These are phyloP conservation scores for Dryas drummondii DNA, from an alignment of 306 rosid genomes.

Conservation along the genomic window DNA sequence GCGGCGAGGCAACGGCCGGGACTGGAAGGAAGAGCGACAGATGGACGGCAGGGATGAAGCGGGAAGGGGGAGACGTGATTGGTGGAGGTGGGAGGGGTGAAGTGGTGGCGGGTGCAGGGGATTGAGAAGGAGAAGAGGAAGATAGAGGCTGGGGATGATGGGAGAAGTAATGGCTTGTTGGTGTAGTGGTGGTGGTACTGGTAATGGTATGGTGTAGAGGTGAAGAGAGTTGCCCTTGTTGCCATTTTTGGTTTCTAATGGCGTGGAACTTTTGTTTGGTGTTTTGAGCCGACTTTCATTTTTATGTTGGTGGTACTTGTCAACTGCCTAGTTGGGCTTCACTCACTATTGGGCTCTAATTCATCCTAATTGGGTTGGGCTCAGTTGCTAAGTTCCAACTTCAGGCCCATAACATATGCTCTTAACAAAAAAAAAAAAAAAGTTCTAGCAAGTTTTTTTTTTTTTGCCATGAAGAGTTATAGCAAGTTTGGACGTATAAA, in stretches of 20 bases:
- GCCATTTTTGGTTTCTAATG: slow-evolving; percentile 37
- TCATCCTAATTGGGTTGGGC: not conserved
- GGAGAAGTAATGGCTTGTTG: not conserved
- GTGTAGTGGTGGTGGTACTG: not conserved
- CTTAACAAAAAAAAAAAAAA: too few relatives aligned
- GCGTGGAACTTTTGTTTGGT: slow-evolving; percentile 5
- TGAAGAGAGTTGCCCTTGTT: slow-evolving; percentile 7
- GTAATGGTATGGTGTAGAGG: slow-evolving; percentile 7
- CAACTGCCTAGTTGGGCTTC: not conserved
- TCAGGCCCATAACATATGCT: too few relatives aligned
- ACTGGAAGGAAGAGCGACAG: slow-evolving; percentile 27
- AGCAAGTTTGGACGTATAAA: too few relatives aligned
- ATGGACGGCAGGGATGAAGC: slow-evolving; percentile 28
- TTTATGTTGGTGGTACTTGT: not conserved
- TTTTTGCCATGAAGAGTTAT: too few relatives aligned
- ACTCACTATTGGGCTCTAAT: not conserved
- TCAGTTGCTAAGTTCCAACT: too few relatives aligned
- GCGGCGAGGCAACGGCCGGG: slow-evolving; percentile 46
- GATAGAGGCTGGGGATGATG: slow-evolving; percentile 11
- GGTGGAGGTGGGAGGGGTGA: slow-evolving; percentile 4
- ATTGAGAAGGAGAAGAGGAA: slow-evolving; percentile 12
- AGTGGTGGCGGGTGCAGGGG: slow-evolving; percentile 10
- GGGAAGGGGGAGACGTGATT: slow-evolving; percentile 23
- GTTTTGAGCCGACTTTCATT: not conserved
- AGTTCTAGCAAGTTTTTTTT: too few relatives aligned